Base-by-base conservation (phyloP, 805 yeast genomes). In the Candida ulmi region DNA sequence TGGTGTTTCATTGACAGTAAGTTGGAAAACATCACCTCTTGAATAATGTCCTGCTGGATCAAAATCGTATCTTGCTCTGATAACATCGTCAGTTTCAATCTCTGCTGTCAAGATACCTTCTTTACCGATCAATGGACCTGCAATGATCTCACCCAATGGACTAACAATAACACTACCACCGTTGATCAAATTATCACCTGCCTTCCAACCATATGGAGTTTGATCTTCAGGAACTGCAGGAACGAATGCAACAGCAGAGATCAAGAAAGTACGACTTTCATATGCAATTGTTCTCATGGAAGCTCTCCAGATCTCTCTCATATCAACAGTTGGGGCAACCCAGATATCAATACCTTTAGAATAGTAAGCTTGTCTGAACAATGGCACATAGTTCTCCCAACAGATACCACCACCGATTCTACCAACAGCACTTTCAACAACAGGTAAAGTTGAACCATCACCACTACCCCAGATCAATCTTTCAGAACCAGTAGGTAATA, bases 351-450 rank as follows among this genome's bases (percentile, higher is more conserved):
- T 45, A n/a, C 68, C 69, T 42, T 69, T 68, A 18, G 69, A 61
- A 40, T 69, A 68, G 55, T 64, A 62, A 1, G 71, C 62, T 19
- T 60, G 55, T 50, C 73, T 60, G 39, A 61, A 51, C 39, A 67
- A 45, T 4, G 74, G 74, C 50, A 66, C 58, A 48, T 59, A 61
- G 48, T 68, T 69, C 41, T 70, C 74, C 73, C 75, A 69, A 51
- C 74, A 70, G 35, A 69, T 68, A 25, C 64, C 72, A 17, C 71
- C 74, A 15, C 73, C 73, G n/a, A 68, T 42, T 35, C 54, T 55
- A 17, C 70, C 69, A 5, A 52, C 63, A 2, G 52, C 42, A 17
- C 62, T 48, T 16, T 68, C 62, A 24, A 64, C 61, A 11, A 63
- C 65, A 4, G 64, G 60, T 35, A 70, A 45, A 2, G 72, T 67